Evolutionary conservation across 768 basidiomycete genomes (phyloP).

Genomic region (Lentinula sp.): DNA sequence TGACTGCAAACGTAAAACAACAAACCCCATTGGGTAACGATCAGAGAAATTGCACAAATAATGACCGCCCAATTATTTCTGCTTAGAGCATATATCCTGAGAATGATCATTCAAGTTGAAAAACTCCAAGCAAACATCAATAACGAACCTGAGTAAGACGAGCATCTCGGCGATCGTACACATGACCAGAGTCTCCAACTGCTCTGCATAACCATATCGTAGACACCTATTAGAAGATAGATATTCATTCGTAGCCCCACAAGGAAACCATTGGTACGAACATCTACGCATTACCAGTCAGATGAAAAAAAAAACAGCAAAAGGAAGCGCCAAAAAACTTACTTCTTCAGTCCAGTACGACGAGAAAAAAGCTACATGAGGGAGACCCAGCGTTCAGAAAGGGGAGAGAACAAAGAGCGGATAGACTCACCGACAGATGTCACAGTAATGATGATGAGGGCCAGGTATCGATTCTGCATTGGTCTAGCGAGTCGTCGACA

Average conservation of each 20-base stretch:
- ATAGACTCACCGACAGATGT: conserved; percentile 6
- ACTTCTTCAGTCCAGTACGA: background rate
- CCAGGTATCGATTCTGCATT: conserved; percentile 13
- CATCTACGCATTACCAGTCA: background rate
- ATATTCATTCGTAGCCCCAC: background rate
- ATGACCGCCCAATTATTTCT: background rate
- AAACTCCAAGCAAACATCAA: background rate
- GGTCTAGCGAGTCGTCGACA: background rate
- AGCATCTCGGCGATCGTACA: conserved; percentile 5
- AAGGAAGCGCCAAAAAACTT: background rate
- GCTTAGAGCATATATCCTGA: conserved; percentile 5
- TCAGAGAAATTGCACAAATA: background rate
- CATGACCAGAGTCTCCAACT: conserved; percentile 5
- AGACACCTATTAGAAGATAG: background rate
- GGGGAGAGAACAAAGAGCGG: background rate
- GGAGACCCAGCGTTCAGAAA: background rate
- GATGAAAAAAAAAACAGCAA: too few species aligned
- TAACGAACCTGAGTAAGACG: background rate
- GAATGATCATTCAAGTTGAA: background rate
- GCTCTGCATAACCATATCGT: conserved; percentile 6
- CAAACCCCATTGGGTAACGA: background rate
- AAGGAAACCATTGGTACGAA: background rate
- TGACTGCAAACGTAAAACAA: background rate
- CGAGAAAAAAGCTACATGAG: background rate
- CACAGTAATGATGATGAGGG: conserved; percentile 10